A percentile compares a stretch with the other conserved stretches of the same genome.
These are phyloP conservation scores for Cadophora malorum DNA, from an alignment of 2,329 filamentous ascomycete genomes.

Conservation along the genomic window DNA sequence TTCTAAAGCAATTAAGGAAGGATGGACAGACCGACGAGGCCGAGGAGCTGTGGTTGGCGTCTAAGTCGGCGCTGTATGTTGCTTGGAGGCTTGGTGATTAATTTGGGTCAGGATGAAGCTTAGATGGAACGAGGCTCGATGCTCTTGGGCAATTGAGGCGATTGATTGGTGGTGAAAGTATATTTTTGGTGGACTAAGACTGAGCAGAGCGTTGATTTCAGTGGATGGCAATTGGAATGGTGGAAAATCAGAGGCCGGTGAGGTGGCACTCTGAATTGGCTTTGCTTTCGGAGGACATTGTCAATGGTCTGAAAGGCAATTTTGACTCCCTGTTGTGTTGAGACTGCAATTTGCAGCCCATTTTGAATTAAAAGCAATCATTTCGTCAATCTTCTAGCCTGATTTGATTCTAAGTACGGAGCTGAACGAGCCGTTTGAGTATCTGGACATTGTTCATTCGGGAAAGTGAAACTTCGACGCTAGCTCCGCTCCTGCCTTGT, in stretches of 20 bases:
- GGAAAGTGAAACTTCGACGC: no score
- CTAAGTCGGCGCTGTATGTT: neutral
- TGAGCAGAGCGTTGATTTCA: neutral
- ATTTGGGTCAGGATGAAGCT: neutral
- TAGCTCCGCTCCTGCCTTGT: no score
- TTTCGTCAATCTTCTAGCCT: no score
- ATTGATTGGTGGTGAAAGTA: neutral
- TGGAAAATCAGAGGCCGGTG: neutral
- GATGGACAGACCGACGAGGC: neutral
- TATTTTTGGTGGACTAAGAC: neutral
- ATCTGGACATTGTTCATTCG: no score
- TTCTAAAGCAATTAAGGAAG: neutral
- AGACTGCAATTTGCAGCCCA: no score
- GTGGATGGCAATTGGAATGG: neutral
- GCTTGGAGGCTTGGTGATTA: constrained; percentile 1
- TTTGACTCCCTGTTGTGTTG: no score
- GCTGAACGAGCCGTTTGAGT: no score
- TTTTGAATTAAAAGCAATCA: no score
- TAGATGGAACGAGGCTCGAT: neutral
- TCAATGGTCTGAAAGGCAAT: no score
- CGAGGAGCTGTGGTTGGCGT: neutral
- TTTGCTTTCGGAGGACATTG: no score
- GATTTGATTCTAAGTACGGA: no score
- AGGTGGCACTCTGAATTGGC: neutral
- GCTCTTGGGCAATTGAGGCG: neutral